Evolutionary conservation across 192 early-diverging fungal species (phyloP).

Genomic region (Coemansia sp.): DNA sequence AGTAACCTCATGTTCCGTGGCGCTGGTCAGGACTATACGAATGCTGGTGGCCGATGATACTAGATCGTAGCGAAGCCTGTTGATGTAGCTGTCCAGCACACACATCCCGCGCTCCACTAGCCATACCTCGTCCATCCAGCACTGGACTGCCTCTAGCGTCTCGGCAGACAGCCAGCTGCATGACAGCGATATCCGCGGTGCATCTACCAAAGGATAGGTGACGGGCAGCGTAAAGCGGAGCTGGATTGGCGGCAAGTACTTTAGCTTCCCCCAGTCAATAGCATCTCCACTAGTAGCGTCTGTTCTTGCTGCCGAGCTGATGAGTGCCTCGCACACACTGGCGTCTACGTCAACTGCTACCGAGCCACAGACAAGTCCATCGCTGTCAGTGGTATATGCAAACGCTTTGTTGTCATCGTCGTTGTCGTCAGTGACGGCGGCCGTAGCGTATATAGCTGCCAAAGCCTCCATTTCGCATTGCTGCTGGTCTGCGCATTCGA

Average conservation of each 20-base stretch:
- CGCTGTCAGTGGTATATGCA: background rate
- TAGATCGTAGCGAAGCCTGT: slow-evolving; percentile 5
- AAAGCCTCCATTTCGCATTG: slow-evolving; percentile 26
- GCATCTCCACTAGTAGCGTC: background rate
- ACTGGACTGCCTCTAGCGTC: background rate
- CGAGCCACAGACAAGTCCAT: background rate
- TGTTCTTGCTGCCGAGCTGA: background rate
- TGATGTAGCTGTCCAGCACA: slow-evolving; percentile 22
- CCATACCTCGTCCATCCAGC: slow-evolving; percentile 5
- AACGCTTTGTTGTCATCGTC: background rate
- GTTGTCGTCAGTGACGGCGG: background rate
- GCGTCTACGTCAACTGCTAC: slow-evolving; percentile 10
- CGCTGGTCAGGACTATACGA: too few relatives aligned
- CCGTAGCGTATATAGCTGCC: slow-evolving; percentile 15
- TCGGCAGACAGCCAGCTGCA: slow-evolving; percentile 18
- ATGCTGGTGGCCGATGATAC: background rate
- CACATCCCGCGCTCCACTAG: slow-evolving; percentile 11
- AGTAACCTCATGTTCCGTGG: background rate
- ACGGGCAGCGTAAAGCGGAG: slow-evolving; percentile 12
- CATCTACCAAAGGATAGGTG: slow-evolving; percentile 5
- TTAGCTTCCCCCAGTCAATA: background rate
- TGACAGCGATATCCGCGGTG: slow-evolving; percentile 4
- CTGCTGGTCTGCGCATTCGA: slow-evolving; percentile 25
- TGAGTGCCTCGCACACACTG: background rate
- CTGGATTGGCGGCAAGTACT: slow-evolving; percentile 13